A percentile compares a stretch with the other conserved stretches of the same genome.
Conservation (phyloP, 768 basidiomycete species). For the Mycena epipterygia region DNA sequence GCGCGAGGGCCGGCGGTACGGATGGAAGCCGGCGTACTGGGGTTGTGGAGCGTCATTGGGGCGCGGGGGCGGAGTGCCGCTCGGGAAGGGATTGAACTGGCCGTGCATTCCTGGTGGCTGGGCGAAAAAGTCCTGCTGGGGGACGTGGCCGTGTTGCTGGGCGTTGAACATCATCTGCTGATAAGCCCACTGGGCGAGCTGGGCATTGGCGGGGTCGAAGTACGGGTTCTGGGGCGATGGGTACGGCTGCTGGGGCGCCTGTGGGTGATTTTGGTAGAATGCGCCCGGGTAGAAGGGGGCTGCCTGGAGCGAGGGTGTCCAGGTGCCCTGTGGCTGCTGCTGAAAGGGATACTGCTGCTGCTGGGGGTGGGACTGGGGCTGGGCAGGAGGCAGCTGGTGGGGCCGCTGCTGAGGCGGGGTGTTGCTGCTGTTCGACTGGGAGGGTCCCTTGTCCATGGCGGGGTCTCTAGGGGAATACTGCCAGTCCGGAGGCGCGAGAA, state of each 20-base stretch:
- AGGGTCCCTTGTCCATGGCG: slow-evolving; percentile 68
- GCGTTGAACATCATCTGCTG: slow-evolving; percentile 92
- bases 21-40: slow-evolving; percentile 75
- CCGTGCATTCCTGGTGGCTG: slow-evolving; percentile 26
- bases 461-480: slow-evolving; percentile 72
- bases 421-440: slow-evolving; percentile 44
- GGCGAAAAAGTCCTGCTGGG: slow-evolving; percentile 42
- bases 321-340: slow-evolving; percentile 77
- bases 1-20: slow-evolving; percentile 80
- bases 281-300: slow-evolving; percentile 80
- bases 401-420: slow-evolving; percentile 72
- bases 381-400: slow-evolving; percentile 58
- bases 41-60: slow-evolving; percentile 24
- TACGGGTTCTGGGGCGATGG: slow-evolving; percentile 66
- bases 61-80: slow-evolving; percentile 44
- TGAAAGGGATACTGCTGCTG: slow-evolving; percentile 67
- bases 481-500: slow-evolving; percentile 86
- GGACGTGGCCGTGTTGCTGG: slow-evolving; percentile 58
- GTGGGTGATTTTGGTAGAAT: slow-evolving; percentile 59
- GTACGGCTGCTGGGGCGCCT: slow-evolving; percentile 49
- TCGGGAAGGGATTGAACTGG: slow-evolving; percentile 35
- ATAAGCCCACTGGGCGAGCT: slow-evolving; percentile 89
- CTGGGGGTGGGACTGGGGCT: not conserved
- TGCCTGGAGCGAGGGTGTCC: slow-evolving; percentile 76
- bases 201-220: slow-evolving; percentile 82